phyloP scores from a whole-genome alignment of 257 asterid species.

The Plantago ovata region DNA sequence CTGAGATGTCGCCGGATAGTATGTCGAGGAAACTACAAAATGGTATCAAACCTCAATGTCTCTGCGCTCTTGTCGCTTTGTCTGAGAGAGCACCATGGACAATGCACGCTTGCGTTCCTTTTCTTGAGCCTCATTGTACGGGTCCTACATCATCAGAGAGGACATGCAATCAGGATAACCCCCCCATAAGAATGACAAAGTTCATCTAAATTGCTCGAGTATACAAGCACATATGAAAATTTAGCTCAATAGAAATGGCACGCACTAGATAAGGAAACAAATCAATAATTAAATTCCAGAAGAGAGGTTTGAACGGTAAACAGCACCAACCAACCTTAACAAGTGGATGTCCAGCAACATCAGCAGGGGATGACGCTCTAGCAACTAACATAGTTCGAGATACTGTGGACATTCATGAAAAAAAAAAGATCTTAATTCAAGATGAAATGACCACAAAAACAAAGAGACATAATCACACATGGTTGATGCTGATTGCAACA shows the following conservation, averaged over 20 bases:
- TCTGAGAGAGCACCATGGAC: conserved; percentile 83
- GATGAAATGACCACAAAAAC: conserved; percentile 14
- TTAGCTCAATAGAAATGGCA: conserved; percentile 8
- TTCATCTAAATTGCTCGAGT: conserved; percentile 12
- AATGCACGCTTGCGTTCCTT: conserved; percentile 85
- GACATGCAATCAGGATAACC: conserved; percentile 20
- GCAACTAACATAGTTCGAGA: conserved; percentile 68
- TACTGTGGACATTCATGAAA: conserved; percentile 31
- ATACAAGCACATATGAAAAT: conserved; percentile 7
- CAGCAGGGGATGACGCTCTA: conserved; percentile 66
- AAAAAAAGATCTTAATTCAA: conserved; percentile 18
- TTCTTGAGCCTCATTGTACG: conserved; percentile 73
- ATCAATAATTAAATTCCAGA: conserved; percentile 3
- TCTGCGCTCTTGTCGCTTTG: conserved; percentile 88
- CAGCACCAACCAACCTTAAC: conserved; percentile 51
- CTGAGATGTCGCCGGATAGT: conserved; percentile 6
- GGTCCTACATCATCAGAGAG: conserved; percentile 48
- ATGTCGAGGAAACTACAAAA: conserved; percentile 8
- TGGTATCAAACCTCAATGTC: conserved; percentile 70
- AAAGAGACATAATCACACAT: background rate
- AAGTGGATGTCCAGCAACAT: conserved; percentile 65
- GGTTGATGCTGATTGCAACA: conserved; percentile 12
- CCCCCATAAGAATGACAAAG: conserved; percentile 15
- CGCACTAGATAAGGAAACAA: conserved; percentile 3
- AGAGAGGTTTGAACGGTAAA: conserved; percentile 6